Conservation (phyloP, 2,329 filamentous ascomycete species). For the Fusarium secorum region DNA sequence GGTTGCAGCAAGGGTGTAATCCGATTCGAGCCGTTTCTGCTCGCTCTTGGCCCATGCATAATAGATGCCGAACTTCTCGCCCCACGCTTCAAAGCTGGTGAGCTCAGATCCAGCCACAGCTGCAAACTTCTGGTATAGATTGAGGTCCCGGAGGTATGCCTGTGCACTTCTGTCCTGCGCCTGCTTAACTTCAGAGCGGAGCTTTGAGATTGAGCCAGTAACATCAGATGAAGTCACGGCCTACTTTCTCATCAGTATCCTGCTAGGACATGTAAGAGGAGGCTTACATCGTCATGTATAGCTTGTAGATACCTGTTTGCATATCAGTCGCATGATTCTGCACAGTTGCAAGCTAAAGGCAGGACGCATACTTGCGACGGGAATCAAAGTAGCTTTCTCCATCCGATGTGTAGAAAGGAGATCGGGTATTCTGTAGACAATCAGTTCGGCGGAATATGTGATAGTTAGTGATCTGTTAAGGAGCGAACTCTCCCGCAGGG, state of each 20-base stretch:
- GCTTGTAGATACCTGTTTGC: background rate
- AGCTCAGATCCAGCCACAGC: background rate
- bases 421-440: background rate
- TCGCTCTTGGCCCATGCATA: background rate
- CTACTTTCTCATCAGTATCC: rapidly evolving
- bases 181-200: background rate
- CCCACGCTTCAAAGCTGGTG: background rate
- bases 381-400: background rate
- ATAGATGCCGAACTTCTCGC: background rate
- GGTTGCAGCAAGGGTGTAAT: background rate
- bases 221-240: background rate
- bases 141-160: background rate
- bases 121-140: background rate
- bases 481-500: background rate
- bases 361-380: background rate
- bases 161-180: background rate
- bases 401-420: background rate
- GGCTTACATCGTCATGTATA: background rate
- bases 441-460: background rate
- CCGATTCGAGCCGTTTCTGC: background rate
- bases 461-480: background rate
- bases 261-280: too few relatives aligned
- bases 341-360: rapidly evolving
- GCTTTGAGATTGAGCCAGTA: background rate
- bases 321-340: rapidly evolving